Percentiles rank a stretch among this genome's conserved stretches.
Conservation (phyloP, 768 basidiomycete species). For the Tylopilus felleus region DNA sequence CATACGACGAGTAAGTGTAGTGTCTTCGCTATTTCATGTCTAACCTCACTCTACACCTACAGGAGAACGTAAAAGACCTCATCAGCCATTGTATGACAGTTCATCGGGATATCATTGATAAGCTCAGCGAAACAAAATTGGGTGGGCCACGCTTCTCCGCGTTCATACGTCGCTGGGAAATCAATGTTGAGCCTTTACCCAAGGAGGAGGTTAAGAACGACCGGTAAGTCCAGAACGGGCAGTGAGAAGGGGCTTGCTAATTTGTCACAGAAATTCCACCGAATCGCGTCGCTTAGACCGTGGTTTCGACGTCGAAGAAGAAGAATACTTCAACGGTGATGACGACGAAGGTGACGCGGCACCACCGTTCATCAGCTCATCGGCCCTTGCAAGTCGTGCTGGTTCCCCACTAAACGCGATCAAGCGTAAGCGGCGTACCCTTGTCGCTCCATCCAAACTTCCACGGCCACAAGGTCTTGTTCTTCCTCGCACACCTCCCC, state of each 20-base stretch:
- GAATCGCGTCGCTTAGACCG: slow-evolving; percentile 43
- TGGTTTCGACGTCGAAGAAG: slow-evolving; percentile 72
- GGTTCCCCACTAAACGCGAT: slow-evolving; percentile 36
- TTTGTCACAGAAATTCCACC: slow-evolving; percentile 36
- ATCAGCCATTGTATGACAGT: slow-evolving; percentile 81
- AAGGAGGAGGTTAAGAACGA: slow-evolving; percentile 47
- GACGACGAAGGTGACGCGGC: slow-evolving; percentile 67
- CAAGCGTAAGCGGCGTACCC: slow-evolving; percentile 59
- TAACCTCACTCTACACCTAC: slow-evolving; percentile 8
- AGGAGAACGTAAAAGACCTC: slow-evolving; percentile 88
- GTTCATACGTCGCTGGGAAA: slow-evolving; percentile 83
- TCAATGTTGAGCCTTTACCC: slow-evolving; percentile 81
- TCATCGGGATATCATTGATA: slow-evolving; percentile 63
- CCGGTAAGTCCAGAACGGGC: slow-evolving; percentile 39
- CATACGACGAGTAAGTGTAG: slow-evolving; percentile 71
- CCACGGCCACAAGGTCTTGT: slow-evolving; percentile 41
- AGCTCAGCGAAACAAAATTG: slow-evolving; percentile 56
- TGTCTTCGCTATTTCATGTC: background rate
- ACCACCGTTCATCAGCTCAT: slow-evolving; percentile 30
- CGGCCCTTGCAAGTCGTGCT: slow-evolving; percentile 24
- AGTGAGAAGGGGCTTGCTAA: slow-evolving; percentile 5
- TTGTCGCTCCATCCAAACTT: slow-evolving; percentile 43
- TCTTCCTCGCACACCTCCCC: slow-evolving; percentile 47
- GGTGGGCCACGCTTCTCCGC: slow-evolving; percentile 65
- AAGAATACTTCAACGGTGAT: slow-evolving; percentile 89